These are phyloP conservation scores for Cryomyces antarcticus DNA, from an alignment of 495 filamentous ascomycete genomes.

Conservation along the genomic window DNA sequence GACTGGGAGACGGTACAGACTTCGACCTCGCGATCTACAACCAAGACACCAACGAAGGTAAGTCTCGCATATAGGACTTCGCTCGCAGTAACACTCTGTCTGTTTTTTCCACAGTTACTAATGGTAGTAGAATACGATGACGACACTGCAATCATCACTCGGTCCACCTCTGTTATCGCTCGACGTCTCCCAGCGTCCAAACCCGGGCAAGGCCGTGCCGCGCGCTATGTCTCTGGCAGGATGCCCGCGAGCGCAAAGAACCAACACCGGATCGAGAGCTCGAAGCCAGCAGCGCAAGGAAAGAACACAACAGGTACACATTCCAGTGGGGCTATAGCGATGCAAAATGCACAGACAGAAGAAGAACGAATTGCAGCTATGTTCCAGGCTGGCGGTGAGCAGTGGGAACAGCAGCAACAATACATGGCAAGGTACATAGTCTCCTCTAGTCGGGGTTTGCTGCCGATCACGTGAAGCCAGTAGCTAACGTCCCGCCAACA, in stretches of 20 bases:
- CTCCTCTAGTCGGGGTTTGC: not conserved
- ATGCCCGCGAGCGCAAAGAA: constrained; percentile 84
- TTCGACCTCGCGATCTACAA: constrained; percentile 89
- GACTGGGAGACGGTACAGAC: constrained; percentile 84
- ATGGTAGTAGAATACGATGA: constrained; percentile 72
- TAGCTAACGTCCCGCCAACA: constrained; percentile 10
- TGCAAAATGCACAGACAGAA: constrained; percentile 59
- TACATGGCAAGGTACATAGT: constrained; percentile 73
- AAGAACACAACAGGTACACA: constrained; percentile 21
- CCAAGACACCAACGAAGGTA: constrained; percentile 83
- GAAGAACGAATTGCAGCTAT: constrained; percentile 82
- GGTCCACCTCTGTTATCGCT: constrained; percentile 83
- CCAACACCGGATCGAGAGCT: constrained; percentile 45
- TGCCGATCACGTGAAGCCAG: no score
- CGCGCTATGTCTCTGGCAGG: constrained; percentile 90
- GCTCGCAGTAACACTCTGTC: not conserved
- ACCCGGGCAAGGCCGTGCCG: constrained; percentile 66
- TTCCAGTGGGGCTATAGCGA: constrained; percentile 25
- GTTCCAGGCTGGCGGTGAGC: constrained; percentile 62
- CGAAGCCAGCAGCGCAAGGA: constrained; percentile 25
- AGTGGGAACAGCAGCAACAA: constrained; percentile 75
- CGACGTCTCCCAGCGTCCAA: constrained; percentile 65
- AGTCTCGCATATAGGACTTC: constrained; percentile 11
- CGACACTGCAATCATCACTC: constrained; percentile 85
- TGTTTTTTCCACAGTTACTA: not conserved